A percentile compares a stretch with the other conserved stretches of the same genome.
phyloP scores from a whole-genome alignment of 2,329 filamentous ascomycete genomes.

The Aureobasidium sp. region DNA sequence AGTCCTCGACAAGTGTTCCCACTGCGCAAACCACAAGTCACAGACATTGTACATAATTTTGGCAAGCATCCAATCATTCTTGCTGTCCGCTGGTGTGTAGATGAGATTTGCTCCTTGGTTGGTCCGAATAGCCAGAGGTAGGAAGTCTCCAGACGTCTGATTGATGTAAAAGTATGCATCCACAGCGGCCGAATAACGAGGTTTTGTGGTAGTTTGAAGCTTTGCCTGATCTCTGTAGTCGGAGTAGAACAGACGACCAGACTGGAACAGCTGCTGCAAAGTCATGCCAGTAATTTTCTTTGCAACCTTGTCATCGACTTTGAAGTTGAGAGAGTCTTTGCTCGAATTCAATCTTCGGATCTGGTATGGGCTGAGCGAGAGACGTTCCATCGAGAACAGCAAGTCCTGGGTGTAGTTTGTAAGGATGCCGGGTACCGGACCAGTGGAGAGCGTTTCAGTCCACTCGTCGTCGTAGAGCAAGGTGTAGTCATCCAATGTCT shows the following conservation, averaged over 20 bases:
- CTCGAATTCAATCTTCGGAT: neutral
- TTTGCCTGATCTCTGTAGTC: constrained; percentile 4
- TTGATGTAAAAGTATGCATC: constrained; percentile 4
- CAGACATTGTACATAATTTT: constrained; percentile 6
- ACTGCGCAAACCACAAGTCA: neutral
- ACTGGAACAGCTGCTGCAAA: neutral
- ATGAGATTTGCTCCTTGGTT: neutral
- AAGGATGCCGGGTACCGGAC: neutral
- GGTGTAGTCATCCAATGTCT: neutral
- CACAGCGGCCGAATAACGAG: neutral
- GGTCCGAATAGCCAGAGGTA: neutral
- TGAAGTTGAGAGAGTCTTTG: neutral
- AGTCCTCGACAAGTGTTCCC: neutral
- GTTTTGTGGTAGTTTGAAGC: neutral
- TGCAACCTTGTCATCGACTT: neutral
- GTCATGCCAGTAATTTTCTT: constrained; percentile 1
- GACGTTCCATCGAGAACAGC: constrained; percentile 1
- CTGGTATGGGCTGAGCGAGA: neutral
- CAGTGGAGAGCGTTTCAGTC: neutral
- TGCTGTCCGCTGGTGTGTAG: neutral
- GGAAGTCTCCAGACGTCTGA: neutral
- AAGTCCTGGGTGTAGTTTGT: constrained; percentile 2
- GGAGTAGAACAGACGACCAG: neutral
- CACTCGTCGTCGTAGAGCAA: neutral
- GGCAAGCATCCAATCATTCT: neutral